A percentile compares a stretch with the other conserved stretches of the same genome.
These are phyloP conservation scores for Parietaria judaica DNA, from an alignment of 306 rosid species.

Conservation along the genomic window DNA sequence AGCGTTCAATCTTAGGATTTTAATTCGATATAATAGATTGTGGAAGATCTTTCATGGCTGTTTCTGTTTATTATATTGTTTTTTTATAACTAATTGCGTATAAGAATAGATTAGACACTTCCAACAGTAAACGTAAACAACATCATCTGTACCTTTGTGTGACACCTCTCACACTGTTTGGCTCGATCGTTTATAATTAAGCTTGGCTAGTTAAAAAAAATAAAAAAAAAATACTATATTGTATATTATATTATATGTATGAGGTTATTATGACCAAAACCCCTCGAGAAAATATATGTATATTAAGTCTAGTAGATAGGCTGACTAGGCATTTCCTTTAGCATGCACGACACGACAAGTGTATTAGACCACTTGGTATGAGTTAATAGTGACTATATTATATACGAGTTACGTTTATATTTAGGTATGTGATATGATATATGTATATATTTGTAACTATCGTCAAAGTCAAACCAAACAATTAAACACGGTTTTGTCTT, in stretches of 20 bases:
- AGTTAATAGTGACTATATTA: not conserved
- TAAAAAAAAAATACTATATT: no score
- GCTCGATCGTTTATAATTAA: slow-evolving; percentile 3
- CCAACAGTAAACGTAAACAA: slow-evolving; percentile 11
- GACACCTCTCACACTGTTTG: slow-evolving; percentile 1
- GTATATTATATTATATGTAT: no score
- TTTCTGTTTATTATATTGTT: slow-evolving; percentile 32
- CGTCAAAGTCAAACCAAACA: slow-evolving; percentile 6
- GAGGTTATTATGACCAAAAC: not conserved
- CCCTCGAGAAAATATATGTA: not conserved
- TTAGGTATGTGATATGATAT: not conserved
- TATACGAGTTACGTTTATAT: slow-evolving; percentile 1
- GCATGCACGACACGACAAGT: slow-evolving; percentile 7
- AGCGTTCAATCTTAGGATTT: slow-evolving; percentile 31
- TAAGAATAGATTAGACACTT: slow-evolving; percentile 9
- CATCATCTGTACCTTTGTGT: slow-evolving; percentile 13
- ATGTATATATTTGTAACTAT: not conserved
- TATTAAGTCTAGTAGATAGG: not conserved
- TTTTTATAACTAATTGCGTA: slow-evolving; percentile 10
- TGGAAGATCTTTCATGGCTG: slow-evolving; percentile 60
- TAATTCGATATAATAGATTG: slow-evolving; percentile 38
- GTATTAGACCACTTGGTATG: not conserved
- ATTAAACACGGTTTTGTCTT: not conserved
- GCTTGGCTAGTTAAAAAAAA: not conserved
- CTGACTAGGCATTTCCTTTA: not conserved